Conservation (phyloP, 2,329 filamentous ascomycete genomes). For the Fusarium drepaniforme region DNA sequence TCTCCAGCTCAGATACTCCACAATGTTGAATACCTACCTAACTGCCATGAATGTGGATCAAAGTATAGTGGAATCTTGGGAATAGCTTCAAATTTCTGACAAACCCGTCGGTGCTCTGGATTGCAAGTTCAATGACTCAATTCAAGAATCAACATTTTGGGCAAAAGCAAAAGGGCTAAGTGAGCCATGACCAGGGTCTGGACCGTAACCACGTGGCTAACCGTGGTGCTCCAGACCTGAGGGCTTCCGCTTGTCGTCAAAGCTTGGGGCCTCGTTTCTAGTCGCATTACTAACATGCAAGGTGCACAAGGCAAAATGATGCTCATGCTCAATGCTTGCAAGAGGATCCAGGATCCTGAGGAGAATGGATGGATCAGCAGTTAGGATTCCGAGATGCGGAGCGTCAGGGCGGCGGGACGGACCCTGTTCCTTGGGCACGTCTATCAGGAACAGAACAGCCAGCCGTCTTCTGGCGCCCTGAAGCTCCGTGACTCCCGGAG, state of each 20-base stretch:
- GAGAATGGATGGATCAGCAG: not conserved
- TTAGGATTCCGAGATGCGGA: not conserved
- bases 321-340: constrained; percentile 6
- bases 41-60: not conserved
- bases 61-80: not conserved
- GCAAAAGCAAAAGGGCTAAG: not conserved
- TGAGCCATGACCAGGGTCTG: not conserved
- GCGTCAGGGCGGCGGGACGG: not conserved
- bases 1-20: not conserved
- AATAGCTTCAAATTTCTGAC: not conserved
- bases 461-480: not conserved
- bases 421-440: constrained; percentile 1
- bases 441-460: not conserved
- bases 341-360: not conserved
- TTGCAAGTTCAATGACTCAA: not conserved
- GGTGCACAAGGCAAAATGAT: not conserved
- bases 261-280: not conserved
- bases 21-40: not conserved
- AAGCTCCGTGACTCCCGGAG: not conserved
- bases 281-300: not conserved
- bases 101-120: not conserved
- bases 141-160: not conserved
- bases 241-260: not conserved
- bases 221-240: not conserved
- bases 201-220: constrained; percentile 26